Percentiles rank a stretch among this genome's conserved stretches.
Evolutionary conservation across 2,329 filamentous ascomycete species (phyloP).

Genomic region (Colletotrichum sp.): DNA sequence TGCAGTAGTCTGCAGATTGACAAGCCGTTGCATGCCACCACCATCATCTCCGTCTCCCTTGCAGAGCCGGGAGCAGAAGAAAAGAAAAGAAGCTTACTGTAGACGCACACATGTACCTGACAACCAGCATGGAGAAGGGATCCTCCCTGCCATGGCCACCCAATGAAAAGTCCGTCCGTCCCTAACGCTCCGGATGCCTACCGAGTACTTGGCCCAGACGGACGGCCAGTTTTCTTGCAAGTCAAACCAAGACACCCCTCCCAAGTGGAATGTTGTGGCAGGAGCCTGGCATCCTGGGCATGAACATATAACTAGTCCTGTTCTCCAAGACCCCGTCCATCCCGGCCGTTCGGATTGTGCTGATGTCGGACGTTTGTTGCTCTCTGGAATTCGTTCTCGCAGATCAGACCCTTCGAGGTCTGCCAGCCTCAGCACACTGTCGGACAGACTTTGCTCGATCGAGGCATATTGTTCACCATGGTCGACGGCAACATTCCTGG

Average conservation of each 20-base stretch:
- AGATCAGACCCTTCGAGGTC: background rate
- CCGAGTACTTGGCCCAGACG: background rate
- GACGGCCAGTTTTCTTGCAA: background rate
- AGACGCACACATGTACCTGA: background rate
- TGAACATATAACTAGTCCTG: constrained; percentile 9
- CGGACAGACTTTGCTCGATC: background rate
- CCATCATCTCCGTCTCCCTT: background rate
- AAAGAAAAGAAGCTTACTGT: background rate
- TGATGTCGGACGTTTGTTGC: background rate
- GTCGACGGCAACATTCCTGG: constrained; percentile 32
- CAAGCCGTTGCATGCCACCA: background rate
- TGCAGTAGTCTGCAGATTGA: constrained; percentile 1
- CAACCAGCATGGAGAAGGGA: background rate
- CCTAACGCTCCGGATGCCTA: background rate
- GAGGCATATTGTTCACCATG: constrained; percentile 19
- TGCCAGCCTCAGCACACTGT: background rate
- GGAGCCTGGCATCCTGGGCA: background rate
- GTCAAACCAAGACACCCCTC: background rate
- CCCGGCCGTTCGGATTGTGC: background rate
- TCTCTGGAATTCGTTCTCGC: background rate
- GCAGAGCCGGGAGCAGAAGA: background rate
- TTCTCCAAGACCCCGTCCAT: background rate
- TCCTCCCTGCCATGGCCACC: background rate
- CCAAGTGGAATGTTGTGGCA: background rate
- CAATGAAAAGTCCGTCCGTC: background rate